phyloP scores from a whole-genome alignment of 495 filamentous ascomycete genomes.

The Bacidia rubella region DNA sequence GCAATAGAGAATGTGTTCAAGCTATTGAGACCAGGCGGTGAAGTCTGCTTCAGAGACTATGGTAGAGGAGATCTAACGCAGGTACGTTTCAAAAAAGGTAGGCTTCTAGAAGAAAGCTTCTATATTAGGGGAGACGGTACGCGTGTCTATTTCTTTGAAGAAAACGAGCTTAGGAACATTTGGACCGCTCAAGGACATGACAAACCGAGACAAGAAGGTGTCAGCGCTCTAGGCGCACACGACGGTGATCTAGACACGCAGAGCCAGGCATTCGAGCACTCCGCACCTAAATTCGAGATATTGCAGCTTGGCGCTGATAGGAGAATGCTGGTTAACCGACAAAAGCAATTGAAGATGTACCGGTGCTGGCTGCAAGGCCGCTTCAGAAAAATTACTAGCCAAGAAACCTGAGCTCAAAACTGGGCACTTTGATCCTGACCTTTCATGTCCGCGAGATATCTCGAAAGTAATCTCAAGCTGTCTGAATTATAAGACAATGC shows the following conservation, averaged over 20 bases:
- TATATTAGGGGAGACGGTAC: conserved; percentile 94
- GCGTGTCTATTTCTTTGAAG: conserved; percentile 92
- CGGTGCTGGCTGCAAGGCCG: conserved; percentile 90
- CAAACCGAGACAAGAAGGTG: not conserved
- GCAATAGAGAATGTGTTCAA: conserved; percentile 71
- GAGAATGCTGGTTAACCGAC: conserved; percentile 82
- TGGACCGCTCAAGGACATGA: conserved; percentile 35
- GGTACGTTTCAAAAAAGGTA: conserved; percentile 87
- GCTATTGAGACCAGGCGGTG: conserved; percentile 75
- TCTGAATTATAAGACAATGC: no score
- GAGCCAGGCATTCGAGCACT: no score
- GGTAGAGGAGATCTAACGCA: conserved; percentile 90
- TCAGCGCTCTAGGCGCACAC: not conserved
- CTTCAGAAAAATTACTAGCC: conserved; percentile 75
- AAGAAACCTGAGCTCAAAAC: no score
- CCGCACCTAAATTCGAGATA: conserved; percentile 42
- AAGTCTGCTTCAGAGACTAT: conserved; percentile 89
- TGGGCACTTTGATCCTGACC: no score
- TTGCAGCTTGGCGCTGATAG: conserved; percentile 68
- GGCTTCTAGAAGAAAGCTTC: conserved; percentile 90
- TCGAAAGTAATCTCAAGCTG: no score
- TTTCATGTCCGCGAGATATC: no score
- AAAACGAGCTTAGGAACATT: conserved; percentile 64
- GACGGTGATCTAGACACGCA: not conserved
- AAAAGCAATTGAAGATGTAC: conserved; percentile 90